Evolutionary conservation across 2,329 filamentous ascomycete genomes (phyloP), one percentile per base, ranked within the genome.

Genomic region (Triangularia setosa): DNA sequence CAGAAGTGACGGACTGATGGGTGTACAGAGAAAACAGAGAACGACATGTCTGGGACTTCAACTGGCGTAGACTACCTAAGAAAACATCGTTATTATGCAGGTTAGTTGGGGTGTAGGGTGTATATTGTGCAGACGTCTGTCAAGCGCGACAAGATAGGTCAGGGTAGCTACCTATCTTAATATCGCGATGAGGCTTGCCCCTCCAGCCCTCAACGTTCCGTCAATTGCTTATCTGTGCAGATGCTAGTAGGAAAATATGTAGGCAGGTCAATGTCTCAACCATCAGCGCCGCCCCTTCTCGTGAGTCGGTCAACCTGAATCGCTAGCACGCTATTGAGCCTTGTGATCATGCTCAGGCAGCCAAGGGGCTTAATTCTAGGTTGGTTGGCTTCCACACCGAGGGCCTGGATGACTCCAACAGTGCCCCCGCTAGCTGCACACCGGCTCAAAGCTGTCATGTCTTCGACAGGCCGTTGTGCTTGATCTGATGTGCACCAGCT

Each of bases 401-500:
- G 35, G 40, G 14, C 24, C 6, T 48, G 40, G 40, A 60, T 52
- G 35, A 30, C 40, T 60, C 33, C 27, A 53, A 44, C 40, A 40
- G 55, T 40, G 27, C 21, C 35, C 58, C 40, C 58, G 58, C 58
- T 60, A 53, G 58, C 48, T 60, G 58, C 58, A 60, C 58, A 60
- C 58, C 58, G 57, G 30, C n/a, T 3, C 33, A 12, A 44, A 25
- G 18, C 35, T 11, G 23, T 16, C 25, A 25, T 48, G 57, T 59
- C 23, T 5, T 9, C 16, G 28, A 12, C 40, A 35, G n/a, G 40
- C 40, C 40, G 40, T 48, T 48, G 40, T 21, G 40, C 16, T 40
- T 9, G 7, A 14, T 35, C 30, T 14, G 30, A 7, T 35, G 30
- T 3, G 30, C 30, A 35, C 12, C 5, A 40, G 14, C 35, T 40